Evolutionary conservation across 2,329 filamentous ascomycete species (phyloP).

Genomic region (Aureobasidium lini): DNA sequence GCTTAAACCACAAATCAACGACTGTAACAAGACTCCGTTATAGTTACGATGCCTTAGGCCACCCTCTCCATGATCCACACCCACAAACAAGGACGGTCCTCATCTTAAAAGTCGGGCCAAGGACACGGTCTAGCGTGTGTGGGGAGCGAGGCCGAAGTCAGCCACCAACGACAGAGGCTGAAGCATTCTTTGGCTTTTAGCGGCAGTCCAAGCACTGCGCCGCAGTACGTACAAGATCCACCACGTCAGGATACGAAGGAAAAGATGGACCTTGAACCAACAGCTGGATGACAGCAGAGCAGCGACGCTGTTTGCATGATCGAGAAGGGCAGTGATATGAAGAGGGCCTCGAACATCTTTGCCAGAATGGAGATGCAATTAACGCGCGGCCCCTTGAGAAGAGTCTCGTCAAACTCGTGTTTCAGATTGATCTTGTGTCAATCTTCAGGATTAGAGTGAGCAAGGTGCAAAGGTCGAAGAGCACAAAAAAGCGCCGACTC

Average conservation of each 20-base stretch:
- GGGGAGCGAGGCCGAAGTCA: not conserved
- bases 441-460: not conserved
- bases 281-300: not conserved
- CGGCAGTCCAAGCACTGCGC: not conserved
- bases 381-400: not conserved
- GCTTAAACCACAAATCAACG: not conserved
- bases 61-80: not conserved
- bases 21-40: not conserved
- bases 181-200: not conserved
- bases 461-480: not conserved
- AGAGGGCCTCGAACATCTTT: not conserved
- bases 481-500: slow-evolving; percentile 4
- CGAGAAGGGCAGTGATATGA: not conserved
- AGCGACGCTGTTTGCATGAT: not conserved
- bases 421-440: slow-evolving; percentile 7
- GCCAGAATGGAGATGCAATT: not conserved
- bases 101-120: not conserved
- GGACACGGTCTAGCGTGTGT: not conserved
- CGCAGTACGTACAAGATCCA: not conserved
- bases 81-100: not conserved
- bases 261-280: not conserved
- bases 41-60: not conserved
- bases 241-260: not conserved
- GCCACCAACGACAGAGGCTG: slow-evolving; percentile 6
- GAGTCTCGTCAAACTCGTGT: not conserved